Percentiles rank a stretch among this genome's conserved stretches.
phyloP scores from a whole-genome alignment of 176 grass and related monocot genomes.

The Avena insularis region DNA sequence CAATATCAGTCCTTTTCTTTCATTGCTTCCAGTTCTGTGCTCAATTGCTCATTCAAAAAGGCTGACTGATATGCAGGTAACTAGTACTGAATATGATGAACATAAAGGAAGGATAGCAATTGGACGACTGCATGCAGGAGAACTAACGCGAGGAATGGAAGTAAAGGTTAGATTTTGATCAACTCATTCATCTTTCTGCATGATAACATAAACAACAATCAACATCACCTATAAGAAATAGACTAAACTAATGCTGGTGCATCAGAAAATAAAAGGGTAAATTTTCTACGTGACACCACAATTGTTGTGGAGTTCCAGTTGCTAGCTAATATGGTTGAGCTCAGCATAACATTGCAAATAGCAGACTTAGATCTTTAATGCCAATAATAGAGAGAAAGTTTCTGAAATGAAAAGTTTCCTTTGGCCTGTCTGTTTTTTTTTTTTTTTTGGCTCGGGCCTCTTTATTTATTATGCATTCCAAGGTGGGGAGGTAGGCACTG shows the following conservation, averaged over 20 bases:
- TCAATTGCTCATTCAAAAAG: constrained; percentile 37
- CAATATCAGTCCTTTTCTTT: constrained; percentile 13
- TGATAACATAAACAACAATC: constrained; percentile 22
- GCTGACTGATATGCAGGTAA: constrained; percentile 63
- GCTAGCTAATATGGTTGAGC: not conserved
- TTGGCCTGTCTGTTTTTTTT: not conserved
- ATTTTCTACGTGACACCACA: not conserved
- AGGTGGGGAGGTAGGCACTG: not conserved
- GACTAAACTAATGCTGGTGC: not conserved
- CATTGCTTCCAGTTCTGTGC: constrained; percentile 10
- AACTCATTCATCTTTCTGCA: constrained; percentile 31
- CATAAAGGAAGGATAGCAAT: constrained; percentile 99
- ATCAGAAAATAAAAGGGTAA: not conserved
- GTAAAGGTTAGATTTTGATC: constrained; percentile 71
- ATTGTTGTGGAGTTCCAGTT: not conserved
- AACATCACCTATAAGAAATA: constrained; percentile 15
- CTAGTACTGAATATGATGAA: constrained; percentile 96
- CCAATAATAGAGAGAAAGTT: constrained; percentile 9
- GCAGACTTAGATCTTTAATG: not conserved
- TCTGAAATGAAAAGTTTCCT: not conserved
- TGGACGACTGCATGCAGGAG: constrained; percentile 91
- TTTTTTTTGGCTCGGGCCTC: not conserved
- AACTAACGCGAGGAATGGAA: constrained; percentile 82
- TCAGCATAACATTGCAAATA: not conserved
- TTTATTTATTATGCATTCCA: constrained; percentile 11